Evolutionary conservation across 345 rosid genomes (phyloP).

Genomic region (Punica granatum): DNA sequence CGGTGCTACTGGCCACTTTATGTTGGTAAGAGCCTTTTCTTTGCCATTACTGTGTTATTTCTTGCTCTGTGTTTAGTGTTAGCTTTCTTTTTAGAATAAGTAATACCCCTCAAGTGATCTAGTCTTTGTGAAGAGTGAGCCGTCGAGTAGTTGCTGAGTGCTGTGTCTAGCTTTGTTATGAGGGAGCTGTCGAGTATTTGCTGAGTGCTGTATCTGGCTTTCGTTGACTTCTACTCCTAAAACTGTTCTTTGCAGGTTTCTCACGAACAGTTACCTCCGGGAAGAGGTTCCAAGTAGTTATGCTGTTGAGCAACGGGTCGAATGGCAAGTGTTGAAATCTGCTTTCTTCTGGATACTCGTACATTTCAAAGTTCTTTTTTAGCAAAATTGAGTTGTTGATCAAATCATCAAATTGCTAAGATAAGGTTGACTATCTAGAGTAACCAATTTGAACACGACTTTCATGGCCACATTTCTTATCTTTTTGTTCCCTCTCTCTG

Average conservation of each 20-base stretch:
- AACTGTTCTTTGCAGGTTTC: constrained; percentile 45
- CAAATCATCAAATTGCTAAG: background rate
- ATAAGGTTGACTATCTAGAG: background rate
- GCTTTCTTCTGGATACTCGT: background rate
- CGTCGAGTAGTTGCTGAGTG: background rate
- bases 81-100: background rate
- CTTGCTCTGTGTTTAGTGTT: background rate
- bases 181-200: background rate
- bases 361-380: background rate
- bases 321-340: constrained; percentile 63
- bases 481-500: constrained; percentile 5
- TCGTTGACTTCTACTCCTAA: background rate
- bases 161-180: background rate
- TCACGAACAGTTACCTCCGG: constrained; percentile 89
- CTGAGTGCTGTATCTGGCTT: background rate
- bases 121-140: background rate
- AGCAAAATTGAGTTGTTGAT: background rate
- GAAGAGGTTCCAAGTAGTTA: constrained; percentile 98
- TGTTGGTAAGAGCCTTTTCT: constrained; percentile 62
- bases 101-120: background rate
- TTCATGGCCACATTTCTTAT: background rate
- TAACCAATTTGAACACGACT: background rate
- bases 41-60: background rate
- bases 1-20: constrained; percentile 67
- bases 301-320: constrained; percentile 97